phyloP scores from a whole-genome alignment of 345 rosid species.

The Rhodamnia argentea region DNA sequence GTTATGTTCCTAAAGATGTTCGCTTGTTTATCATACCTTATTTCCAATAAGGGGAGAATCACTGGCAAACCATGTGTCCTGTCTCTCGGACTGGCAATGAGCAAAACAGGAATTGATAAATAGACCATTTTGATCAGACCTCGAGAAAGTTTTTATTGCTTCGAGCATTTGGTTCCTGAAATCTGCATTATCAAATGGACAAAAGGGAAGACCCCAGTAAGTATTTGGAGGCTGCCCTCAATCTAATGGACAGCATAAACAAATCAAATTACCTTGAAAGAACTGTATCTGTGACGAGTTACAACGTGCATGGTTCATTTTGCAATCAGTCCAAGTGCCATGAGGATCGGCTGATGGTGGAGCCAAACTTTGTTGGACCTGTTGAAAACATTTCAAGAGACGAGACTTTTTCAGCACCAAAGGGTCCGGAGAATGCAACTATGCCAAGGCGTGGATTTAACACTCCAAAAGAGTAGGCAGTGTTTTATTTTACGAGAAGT shows the following conservation, averaged over 20 bases:
- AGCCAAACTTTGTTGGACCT: conserved; percentile 68
- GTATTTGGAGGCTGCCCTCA: not conserved
- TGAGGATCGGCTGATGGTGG: conserved; percentile 66
- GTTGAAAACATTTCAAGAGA: conserved; percentile 5
- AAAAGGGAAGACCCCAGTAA: not conserved
- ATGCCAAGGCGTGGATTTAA: not conserved
- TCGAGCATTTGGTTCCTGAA: conserved; percentile 71
- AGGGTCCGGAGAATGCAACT: not conserved
- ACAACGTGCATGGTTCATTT: conserved; percentile 42
- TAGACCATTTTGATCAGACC: conserved; percentile 46
- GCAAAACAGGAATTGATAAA: conserved; percentile 92
- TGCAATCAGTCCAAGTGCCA: conserved; percentile 63
- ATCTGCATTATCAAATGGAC: conserved; percentile 26
- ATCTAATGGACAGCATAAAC: not conserved
- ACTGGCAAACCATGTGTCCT: conserved; percentile 78
- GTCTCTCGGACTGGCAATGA: conserved; percentile 84
- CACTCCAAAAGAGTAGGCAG: not conserved
- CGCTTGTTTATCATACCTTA: conserved; percentile 29
- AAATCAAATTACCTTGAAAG: conserved; percentile 45
- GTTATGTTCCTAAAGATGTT: not conserved
- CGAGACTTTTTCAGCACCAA: not conserved
- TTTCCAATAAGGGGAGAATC: conserved; percentile 54
- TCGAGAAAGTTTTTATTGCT: conserved; percentile 32
- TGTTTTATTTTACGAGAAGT: not conserved
- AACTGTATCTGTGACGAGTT: conserved; percentile 54